phyloP scores from a whole-genome alignment of 129 eudicot species.

The Lonicera japonica region DNA sequence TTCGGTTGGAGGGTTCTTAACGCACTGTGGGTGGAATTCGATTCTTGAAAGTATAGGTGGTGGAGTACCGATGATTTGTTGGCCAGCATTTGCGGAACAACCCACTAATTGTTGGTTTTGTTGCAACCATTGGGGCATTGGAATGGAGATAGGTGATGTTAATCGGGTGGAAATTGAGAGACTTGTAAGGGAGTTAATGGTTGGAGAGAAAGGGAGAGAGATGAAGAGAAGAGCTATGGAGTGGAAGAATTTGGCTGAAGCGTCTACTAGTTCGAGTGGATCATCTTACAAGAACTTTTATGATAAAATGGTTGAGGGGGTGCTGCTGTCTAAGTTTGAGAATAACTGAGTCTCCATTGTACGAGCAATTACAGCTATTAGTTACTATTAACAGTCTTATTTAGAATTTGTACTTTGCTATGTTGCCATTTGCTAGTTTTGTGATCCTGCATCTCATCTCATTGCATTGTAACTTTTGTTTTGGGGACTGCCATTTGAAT shows the following conservation, averaged over 20 bases:
- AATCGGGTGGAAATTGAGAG: constrained; percentile 26
- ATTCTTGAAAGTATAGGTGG: constrained; percentile 20
- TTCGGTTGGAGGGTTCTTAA: constrained; percentile 33
- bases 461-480: no score
- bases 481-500: no score
- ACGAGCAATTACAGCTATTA: not conserved
- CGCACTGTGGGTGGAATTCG: constrained; percentile 48
- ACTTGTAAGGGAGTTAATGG: constrained; percentile 27
- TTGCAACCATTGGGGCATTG: constrained; percentile 31
- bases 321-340: not conserved
- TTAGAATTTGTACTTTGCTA: no score
- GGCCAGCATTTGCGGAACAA: constrained; percentile 52
- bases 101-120: constrained; percentile 35
- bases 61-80: constrained; percentile 37
- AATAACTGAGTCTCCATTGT: no score
- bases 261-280: constrained; percentile 16
- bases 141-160: constrained; percentile 34
- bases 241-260: constrained; percentile 28
- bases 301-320: not conserved
- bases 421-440: no score
- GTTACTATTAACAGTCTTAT: no score
- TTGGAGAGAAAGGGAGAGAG: constrained; percentile 23
- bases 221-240: constrained; percentile 21
- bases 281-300: constrained; percentile 13
- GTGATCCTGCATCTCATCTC: no score